These are phyloP conservation scores for Dictyostelium capitatum DNA, from an alignment of 78 protist genomes.

Conservation along the genomic window DNA sequence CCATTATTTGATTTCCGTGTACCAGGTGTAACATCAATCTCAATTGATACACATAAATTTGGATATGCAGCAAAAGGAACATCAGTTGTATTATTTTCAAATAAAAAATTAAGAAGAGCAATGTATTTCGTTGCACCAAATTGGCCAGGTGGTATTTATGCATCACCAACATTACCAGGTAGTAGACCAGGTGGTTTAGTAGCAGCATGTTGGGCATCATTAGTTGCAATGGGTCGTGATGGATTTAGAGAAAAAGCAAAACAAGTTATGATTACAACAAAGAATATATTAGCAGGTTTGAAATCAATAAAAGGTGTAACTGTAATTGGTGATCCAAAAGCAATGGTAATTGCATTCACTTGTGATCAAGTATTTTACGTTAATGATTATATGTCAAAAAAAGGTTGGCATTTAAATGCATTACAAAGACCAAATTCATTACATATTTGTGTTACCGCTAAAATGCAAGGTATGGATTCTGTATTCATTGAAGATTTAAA, in stretches of 20 bases:
- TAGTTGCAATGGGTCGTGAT: slow-evolving; percentile 84
- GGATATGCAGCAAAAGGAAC: slow-evolving; percentile 95
- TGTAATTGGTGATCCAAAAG: slow-evolving; percentile 72
- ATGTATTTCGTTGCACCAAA: slow-evolving; percentile 68
- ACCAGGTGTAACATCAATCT: slow-evolving; percentile 91
- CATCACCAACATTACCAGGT: slow-evolving; percentile 94
- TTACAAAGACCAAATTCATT: slow-evolving; percentile 75
- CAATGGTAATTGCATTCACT: slow-evolving; percentile 79
- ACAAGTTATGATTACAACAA: slow-evolving; percentile 65
- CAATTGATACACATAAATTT: slow-evolving; percentile 96
- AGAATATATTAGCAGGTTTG: slow-evolving; percentile 35
- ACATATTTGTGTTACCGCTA: slow-evolving; percentile 81
- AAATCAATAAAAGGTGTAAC: slow-evolving; percentile 6
- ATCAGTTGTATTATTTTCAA: slow-evolving; percentile 83
- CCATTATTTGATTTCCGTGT: slow-evolving; percentile 89
- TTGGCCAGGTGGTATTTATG: slow-evolving; percentile 92
- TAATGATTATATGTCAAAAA: slow-evolving; percentile 72
- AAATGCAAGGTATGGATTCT: slow-evolving; percentile 70
- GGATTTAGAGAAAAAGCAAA: slow-evolving; percentile 81
- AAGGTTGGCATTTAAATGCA: slow-evolving; percentile 83
- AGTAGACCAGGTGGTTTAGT: slow-evolving; percentile 91
- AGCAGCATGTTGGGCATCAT: slow-evolving; percentile 95
- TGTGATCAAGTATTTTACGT: slow-evolving; percentile 59
- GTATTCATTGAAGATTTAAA: slow-evolving; percentile 52
- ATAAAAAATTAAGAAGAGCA: slow-evolving; percentile 52